Base-by-base conservation (phyloP, 2,329 filamentous ascomycete species). In the Neopestalotiopsis sp. region DNA sequence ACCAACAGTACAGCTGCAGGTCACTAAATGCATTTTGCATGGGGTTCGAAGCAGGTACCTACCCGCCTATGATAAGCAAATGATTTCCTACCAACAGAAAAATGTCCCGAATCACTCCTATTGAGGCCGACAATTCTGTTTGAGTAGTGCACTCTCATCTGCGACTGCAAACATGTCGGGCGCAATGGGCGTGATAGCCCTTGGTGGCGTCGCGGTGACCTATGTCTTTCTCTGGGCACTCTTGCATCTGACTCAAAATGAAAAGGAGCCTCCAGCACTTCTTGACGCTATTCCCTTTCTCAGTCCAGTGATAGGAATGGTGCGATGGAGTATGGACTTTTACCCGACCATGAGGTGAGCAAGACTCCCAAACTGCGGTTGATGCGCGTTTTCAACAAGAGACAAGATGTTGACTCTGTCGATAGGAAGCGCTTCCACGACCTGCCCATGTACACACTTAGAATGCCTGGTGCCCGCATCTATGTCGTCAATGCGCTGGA, bases 391-490 rank as follows among this genome's bases (percentile, higher is more conserved):
- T 1, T 13, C 13, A 34, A 9, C 4, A 14, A 32, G 34, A 9
- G 1, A 1, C 4, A 28, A 3, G 24, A 6, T 61, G 28, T 5
- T 61, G 28, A 61, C 57, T 20, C 1, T 28, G 57, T 20, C 28
- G 10, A 1, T 32, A 61, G 57, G 17, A n/a, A 62, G 34, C 28
- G 14, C 12, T 40, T 30, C n/a, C 59, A 5, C 7, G 34, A 59
- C 24, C 57, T 71, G 13, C 70, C 70, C 2, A 71, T 69, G 1
- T 71, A 71, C 53, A 72, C 71, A 0, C 58, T 72, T 1, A 67
- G 71, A 17, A 30, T 72, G 20, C 71, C 70, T 1, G 49, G 56
- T 13, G 13, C 61, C 9, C 64, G 68, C 0, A 30, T 71, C 1
- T 71, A 72, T 32, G 64, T 72, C 17, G 30, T 71, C 38, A 72